Evolutionary conservation across 768 basidiomycete genomes (phyloP).

Genomic region (Leucosporidium yakuticum): DNA sequence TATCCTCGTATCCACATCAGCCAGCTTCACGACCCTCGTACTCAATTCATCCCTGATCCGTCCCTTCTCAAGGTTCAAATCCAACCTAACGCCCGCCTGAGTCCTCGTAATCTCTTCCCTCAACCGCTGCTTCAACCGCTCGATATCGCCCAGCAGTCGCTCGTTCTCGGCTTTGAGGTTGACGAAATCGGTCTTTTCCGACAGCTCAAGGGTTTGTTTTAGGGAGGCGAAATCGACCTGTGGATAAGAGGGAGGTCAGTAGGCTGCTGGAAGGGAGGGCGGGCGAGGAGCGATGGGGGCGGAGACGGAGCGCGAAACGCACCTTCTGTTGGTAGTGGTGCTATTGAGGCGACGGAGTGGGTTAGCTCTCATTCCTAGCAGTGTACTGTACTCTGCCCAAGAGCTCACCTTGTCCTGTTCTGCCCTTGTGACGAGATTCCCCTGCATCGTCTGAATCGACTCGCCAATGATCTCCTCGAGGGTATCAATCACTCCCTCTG

Average conservation of each 20-base stretch:
- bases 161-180: conserved; percentile 96
- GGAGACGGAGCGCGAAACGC: not conserved
- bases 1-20: conserved; percentile 93
- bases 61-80: conserved; percentile 94
- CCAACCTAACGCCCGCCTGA: conserved; percentile 85
- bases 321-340: conserved; percentile 83
- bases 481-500: conserved; percentile 89
- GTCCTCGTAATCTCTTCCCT: conserved; percentile 86
- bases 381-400: not conserved
- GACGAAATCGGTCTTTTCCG: conserved; percentile 93
- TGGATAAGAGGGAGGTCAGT: not conserved
- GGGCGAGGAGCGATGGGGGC: not conserved
- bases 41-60: conserved; percentile 88
- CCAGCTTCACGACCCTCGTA: conserved; percentile 88
- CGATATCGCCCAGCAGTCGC: conserved; percentile 79
- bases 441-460: conserved; percentile 90
- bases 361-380: not conserved
- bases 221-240: conserved; percentile 88
- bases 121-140: conserved; percentile 88
- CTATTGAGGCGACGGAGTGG: conserved; percentile 44
- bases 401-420: conserved; percentile 82
- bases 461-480: conserved; percentile 97
- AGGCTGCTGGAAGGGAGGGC: not conserved
- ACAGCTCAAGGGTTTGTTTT: conserved; percentile 69
- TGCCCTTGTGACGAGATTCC: conserved; percentile 89